Conservation (phyloP, 2,329 filamentous ascomycete species). For the Penicillium italicum region DNA sequence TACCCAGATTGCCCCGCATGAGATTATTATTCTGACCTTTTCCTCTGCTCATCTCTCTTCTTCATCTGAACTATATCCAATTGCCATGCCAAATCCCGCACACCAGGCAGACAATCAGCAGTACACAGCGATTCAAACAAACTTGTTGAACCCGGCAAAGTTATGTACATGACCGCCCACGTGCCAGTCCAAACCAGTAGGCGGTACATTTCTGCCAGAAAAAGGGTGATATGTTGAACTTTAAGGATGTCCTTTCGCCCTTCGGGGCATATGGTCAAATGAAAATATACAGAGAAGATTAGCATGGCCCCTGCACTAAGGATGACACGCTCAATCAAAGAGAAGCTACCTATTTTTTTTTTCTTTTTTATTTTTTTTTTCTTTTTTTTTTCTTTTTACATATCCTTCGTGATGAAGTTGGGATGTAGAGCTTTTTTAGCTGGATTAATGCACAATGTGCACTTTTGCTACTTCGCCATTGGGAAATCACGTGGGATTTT, state of each 20-base stretch:
- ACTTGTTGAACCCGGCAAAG: too few species aligned
- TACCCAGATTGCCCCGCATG: not conserved
- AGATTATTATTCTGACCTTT: not conserved
- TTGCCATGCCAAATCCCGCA: not conserved
- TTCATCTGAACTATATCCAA: not conserved
- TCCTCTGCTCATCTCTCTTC: not conserved
- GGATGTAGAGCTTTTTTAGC: not conserved
- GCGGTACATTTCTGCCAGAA: not conserved
- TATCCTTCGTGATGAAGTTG: not conserved
- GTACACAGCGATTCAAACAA: not conserved
- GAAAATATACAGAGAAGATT: conserved; percentile 73
- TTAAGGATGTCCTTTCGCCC: conserved; percentile 22
- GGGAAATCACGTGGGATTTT: not conserved
- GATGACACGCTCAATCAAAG: conserved; percentile 88
- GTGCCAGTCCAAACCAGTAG: not conserved
- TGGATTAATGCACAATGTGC: too few species aligned
- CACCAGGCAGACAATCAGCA: too few species aligned
- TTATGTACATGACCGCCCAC: not conserved
- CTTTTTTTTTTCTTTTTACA: conserved; percentile 51
- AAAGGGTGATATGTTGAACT: not conserved
- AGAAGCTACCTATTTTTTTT: conserved; percentile 68
- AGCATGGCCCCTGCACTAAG: conserved; percentile 86
- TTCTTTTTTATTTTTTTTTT: conserved; percentile 56
- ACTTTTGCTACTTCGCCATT: not conserved
- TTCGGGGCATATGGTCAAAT: conserved; percentile 60